These are phyloP conservation scores for Hanseniaspora sp. DNA, from an alignment of 1,139 yeast species.

Conservation along the genomic window DNA sequence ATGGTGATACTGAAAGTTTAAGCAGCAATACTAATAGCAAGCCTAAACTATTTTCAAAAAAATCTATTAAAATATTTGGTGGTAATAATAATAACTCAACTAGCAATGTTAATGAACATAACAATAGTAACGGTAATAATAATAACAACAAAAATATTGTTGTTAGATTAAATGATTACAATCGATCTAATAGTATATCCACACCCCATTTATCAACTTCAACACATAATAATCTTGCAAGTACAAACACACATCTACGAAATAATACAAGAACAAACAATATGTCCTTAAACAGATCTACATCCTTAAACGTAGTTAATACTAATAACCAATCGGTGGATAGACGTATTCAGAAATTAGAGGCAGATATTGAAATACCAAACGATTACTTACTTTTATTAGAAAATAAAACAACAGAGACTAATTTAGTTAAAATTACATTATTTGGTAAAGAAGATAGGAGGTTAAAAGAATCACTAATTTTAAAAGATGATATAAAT, in stretches of 20 bases:
- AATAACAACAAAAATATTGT: conserved; percentile 24
- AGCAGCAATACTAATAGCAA: not conserved
- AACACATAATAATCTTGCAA: not conserved
- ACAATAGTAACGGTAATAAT: conserved; percentile 15
- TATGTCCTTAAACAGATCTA: not conserved
- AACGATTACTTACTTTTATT: not conserved
- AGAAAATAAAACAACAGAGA: not conserved
- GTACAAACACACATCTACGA: not conserved
- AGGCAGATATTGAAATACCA: not conserved
- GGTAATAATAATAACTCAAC: not conserved
- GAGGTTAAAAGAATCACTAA: conserved; percentile 10
- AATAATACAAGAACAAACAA: not conserved
- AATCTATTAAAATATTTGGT: conserved; percentile 8
- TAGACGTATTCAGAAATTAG: not conserved
- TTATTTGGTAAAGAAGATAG: conserved; percentile 14
- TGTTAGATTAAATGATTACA: conserved; percentile 23
- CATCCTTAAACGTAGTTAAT: not conserved
- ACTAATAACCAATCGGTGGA: not conserved
- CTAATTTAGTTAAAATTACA: not conserved
- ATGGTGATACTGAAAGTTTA: not conserved
- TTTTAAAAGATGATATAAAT: conserved; percentile 5
- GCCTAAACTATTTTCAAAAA: conserved; percentile 12
- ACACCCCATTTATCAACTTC: not conserved
- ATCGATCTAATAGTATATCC: conserved; percentile 3
- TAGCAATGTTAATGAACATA: not conserved